Conservation (phyloP, 495 filamentous ascomycete genomes). For the Neurospora tetraspora region DNA sequence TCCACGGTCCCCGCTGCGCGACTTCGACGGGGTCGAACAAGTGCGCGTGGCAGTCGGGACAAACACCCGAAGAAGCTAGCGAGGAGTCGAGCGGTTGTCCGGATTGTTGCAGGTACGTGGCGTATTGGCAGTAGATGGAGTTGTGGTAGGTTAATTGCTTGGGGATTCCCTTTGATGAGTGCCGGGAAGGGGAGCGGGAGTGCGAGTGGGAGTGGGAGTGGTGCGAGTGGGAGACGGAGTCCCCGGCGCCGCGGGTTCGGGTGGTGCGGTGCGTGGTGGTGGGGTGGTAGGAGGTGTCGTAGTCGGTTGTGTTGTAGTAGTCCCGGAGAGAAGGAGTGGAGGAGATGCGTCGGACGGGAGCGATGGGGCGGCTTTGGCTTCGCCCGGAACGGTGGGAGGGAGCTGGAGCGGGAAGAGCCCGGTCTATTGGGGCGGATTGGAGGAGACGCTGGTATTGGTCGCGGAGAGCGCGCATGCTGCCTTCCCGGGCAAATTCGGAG, state of each 20-base stretch:
- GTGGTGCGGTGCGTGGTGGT: neutral
- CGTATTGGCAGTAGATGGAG: conserved; percentile 23
- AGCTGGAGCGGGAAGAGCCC: neutral
- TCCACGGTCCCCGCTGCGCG: conserved; percentile 10
- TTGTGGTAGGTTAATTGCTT: neutral
- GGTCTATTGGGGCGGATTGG: conserved; percentile 1
- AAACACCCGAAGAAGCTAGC: conserved; percentile 1
- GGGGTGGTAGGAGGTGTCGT: neutral
- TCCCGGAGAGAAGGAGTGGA: conserved; percentile 17
- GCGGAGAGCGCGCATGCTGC: conserved; percentile 24
- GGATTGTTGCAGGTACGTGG: conserved; percentile 15
- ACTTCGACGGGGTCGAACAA: neutral
- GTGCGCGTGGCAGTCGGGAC: conserved; percentile 11
- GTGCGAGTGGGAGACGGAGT: neutral
- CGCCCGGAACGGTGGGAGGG: neutral
- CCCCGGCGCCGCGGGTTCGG: neutral
- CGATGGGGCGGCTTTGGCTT: conserved; percentile 4
- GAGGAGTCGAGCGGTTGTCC: neutral
- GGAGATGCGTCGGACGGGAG: conserved; percentile 14
- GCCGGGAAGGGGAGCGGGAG: neutral
- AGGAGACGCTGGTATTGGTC: conserved; percentile 28
- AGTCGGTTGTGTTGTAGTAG: neutral
- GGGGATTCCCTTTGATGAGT: neutral
- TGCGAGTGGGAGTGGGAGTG: neutral
- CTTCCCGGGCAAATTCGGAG: conserved; percentile 25